Conservation (phyloP, 208 protist species). For the Acanthamoeba royreba region DNA sequence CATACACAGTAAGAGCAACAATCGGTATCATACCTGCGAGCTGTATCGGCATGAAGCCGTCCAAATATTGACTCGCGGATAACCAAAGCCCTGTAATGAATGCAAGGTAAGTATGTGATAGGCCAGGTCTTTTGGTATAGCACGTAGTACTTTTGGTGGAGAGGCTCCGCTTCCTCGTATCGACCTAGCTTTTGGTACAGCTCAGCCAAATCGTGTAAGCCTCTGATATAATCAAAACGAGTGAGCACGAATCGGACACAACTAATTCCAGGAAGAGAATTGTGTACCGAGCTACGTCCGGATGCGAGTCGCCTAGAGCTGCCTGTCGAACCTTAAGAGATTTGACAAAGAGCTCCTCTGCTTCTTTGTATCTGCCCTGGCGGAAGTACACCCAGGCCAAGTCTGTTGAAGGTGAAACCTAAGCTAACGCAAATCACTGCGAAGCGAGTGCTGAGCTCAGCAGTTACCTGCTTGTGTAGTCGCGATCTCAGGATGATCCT, state of each 20-base stretch:
- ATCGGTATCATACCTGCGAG: not conserved
- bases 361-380: constrained; percentile 46
- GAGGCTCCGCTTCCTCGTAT: constrained; percentile 23
- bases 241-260: not conserved
- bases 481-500: constrained; percentile 39
- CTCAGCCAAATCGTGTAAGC: constrained; percentile 43
- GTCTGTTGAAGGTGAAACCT: not conserved
- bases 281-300: constrained; percentile 19
- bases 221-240: not conserved
- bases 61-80: constrained; percentile 46
- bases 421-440: not conserved
- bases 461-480: constrained; percentile 25
- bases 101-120: not conserved
- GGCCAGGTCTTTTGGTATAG: not conserved
- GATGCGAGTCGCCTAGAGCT: not conserved
- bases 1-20: not conserved
- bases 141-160: constrained; percentile 25
- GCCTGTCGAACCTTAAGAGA: constrained; percentile 32
- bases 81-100: not conserved
- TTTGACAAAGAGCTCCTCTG: constrained; percentile 13
- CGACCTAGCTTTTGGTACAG: constrained; percentile 28
- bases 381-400: constrained; percentile 46
- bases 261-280: not conserved
- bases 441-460: not conserved
- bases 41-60: constrained; percentile 32